A percentile compares a stretch with the other conserved stretches of the same genome.
Conservation (phyloP, 1,139 yeast genomes). For the Dujonia santamariae region DNA sequence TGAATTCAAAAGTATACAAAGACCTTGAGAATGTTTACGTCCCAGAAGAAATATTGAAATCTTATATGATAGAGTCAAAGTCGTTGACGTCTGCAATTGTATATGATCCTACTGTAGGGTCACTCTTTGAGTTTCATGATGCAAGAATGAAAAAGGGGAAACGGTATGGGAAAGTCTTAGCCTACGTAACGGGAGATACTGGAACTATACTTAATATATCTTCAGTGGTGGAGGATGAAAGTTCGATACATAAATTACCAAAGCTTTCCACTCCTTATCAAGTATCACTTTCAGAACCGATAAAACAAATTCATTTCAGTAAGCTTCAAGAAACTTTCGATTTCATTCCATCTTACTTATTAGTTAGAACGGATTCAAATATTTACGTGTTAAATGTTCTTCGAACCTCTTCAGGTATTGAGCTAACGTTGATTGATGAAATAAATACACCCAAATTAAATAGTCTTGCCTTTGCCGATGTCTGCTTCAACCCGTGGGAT, state of each 20-base stretch:
- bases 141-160: constrained; percentile 13
- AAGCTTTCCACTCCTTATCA: constrained; percentile 16
- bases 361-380: constrained; percentile 24
- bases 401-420: constrained; percentile 7
- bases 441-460: constrained; percentile 18
- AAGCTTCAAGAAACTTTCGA: constrained; percentile 14
- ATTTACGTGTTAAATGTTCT: constrained; percentile 24
- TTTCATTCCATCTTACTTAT: constrained; percentile 18
- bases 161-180: constrained; percentile 19
- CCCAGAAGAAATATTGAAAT: constrained; percentile 23
- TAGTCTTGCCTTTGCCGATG: constrained; percentile 43
- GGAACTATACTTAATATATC: constrained; percentile 29
- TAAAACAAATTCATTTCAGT: constrained; percentile 37
- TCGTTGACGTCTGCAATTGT: constrained; percentile 24
- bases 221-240: constrained; percentile 11
- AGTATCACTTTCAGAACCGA: constrained; percentile 28
- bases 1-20: constrained; percentile 14
- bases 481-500: constrained; percentile 41
- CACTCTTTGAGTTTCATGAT: constrained; percentile 20
- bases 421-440: constrained; percentile 22
- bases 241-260: constrained; percentile 5
- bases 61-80: constrained; percentile 23
- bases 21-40: constrained; percentile 15
- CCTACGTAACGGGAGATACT: constrained; percentile 31
- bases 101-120: constrained; percentile 39